Conservation (phyloP, 2,329 filamentous ascomycete species). For the Sordariomycetes sp. region DNA sequence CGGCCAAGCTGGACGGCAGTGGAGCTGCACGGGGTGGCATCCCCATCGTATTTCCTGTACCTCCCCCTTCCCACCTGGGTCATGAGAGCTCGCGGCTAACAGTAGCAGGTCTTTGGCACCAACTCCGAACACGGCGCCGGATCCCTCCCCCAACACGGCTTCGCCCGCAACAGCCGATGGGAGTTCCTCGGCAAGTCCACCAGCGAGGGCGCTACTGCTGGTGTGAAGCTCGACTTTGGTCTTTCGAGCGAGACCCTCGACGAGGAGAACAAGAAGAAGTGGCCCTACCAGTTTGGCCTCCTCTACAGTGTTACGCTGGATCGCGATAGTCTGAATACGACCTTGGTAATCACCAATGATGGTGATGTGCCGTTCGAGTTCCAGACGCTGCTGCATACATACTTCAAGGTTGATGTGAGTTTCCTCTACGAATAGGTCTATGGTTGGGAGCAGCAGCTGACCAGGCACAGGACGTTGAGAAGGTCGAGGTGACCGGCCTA, state of each 20-base stretch:
- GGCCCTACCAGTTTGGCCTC: conserved; percentile 81
- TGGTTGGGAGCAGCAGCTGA: neutral
- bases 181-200: conserved; percentile 84
- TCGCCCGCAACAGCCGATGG: conserved; percentile 84
- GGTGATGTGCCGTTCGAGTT: conserved; percentile 78
- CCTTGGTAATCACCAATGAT: conserved; percentile 82
- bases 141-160: conserved; percentile 83
- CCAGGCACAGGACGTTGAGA: conserved; percentile 61
- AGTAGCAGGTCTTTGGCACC: conserved; percentile 69
- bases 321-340: conserved; percentile 66
- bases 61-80: too few relatives aligned
- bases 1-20: conserved; percentile 71
- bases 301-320: conserved; percentile 88
- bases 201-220: conserved; percentile 39
- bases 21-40: conserved; percentile 90
- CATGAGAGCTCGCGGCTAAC: neutral
- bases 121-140: conserved; percentile 68
- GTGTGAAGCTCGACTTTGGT: conserved; percentile 92
- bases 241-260: conserved; percentile 66
- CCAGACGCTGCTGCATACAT: conserved; percentile 86
- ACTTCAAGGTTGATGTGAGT: conserved; percentile 70
- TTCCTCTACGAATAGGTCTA: neutral
- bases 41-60: conserved; percentile 84
- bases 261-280: conserved; percentile 59
- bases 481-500: conserved; percentile 65